These are phyloP conservation scores for Sclerotinia sclerotiorum DNA, from an alignment of 2,329 filamentous ascomycete genomes.

Conservation along the genomic window DNA sequence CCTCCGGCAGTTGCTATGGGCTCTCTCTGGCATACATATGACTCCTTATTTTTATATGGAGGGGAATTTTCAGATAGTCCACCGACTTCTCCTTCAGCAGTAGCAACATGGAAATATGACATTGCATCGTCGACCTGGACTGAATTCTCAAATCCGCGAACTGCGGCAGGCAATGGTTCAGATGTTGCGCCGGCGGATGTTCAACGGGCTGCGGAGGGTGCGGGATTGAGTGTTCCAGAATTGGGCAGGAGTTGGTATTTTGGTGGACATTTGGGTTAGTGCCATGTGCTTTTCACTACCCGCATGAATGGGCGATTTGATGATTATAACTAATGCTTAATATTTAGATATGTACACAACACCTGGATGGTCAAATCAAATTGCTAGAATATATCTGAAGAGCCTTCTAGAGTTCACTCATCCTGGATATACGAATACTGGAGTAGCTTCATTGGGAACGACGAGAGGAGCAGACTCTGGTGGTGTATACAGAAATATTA, in stretches of 20 bases:
- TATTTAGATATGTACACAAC: constrained; percentile 49
- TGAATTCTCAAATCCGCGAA: constrained; percentile 60
- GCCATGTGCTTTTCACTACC: not conserved
- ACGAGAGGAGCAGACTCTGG: constrained; percentile 57
- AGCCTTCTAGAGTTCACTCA: constrained; percentile 75
- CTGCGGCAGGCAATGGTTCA: constrained; percentile 63
- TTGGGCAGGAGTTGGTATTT: constrained; percentile 76
- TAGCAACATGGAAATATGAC: constrained; percentile 70
- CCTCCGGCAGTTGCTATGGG: constrained; percentile 71
- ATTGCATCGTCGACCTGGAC: constrained; percentile 60
- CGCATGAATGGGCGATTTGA: not conserved
- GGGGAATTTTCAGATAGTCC: constrained; percentile 70
- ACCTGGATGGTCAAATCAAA: constrained; percentile 65
- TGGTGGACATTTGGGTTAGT: constrained; percentile 57
- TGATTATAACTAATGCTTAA: not conserved
- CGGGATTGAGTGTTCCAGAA: constrained; percentile 67
- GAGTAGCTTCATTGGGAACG: constrained; percentile 55
- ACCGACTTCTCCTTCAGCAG: constrained; percentile 53
- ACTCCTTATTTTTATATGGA: constrained; percentile 71
- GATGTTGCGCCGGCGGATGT: constrained; percentile 55
- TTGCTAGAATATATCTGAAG: constrained; percentile 67
- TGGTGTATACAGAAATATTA: constrained; percentile 73
- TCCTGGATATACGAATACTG: constrained; percentile 65
- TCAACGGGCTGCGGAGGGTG: constrained; percentile 71
- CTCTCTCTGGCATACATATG: constrained; percentile 73